These are phyloP conservation scores for Codiaeum variegatum DNA, from an alignment of 441 rosid species.

Conservation along the genomic window DNA sequence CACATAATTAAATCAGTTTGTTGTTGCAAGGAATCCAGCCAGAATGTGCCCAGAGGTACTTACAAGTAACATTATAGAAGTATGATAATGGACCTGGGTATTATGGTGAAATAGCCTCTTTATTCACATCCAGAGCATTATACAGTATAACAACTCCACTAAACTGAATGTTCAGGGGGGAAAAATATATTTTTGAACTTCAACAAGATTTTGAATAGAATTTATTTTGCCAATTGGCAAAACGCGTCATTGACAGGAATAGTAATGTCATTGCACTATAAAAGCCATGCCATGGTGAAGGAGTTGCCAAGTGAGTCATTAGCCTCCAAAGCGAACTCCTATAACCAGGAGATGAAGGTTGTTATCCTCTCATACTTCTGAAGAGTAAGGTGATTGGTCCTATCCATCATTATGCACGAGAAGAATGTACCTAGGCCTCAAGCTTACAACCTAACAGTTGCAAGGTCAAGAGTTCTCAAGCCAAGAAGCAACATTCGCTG, in stretches of 20 bases:
- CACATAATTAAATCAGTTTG: background rate
- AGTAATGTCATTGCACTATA: constrained; percentile 1
- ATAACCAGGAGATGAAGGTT: background rate
- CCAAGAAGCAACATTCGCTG: background rate
- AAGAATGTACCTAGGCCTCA: background rate
- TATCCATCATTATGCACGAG: background rate
- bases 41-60: background rate
- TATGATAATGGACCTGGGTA: background rate
- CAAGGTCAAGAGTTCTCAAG: background rate
- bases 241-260: background rate
- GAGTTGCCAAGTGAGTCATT: background rate
- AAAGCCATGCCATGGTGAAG: constrained; percentile 10
- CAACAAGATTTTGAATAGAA: background rate
- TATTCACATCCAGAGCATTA: background rate
- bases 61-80: constrained; percentile 1
- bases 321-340: constrained; percentile 1
- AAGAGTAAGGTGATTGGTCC: background rate
- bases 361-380: background rate
- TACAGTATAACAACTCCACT: background rate
- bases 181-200: background rate
- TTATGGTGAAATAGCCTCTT: background rate
- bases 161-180: background rate
- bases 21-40: background rate
- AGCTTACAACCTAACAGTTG: background rate
- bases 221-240: constrained; percentile 6